Evolutionary conservation across 176 grass and related monocot species (phyloP), one percentile per base, ranked within the genome.

Genomic region (Bromus sterilis): DNA sequence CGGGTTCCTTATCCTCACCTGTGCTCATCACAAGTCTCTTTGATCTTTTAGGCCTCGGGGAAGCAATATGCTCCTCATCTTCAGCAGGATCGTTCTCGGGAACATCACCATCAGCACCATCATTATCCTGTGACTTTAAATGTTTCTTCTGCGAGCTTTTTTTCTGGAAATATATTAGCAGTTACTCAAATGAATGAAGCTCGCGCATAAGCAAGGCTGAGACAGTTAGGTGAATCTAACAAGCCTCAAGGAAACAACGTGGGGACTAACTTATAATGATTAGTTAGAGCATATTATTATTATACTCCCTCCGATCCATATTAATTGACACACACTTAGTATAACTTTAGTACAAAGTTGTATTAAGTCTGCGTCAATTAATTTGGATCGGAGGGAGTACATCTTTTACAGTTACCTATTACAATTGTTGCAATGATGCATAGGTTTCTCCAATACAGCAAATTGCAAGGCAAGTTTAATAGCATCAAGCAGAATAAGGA

Each of bases 1-100:
- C 34, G 5, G 23, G 20, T 20, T 79, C 88, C 18, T 74, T 86
- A 25, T 95, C 91, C 41, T 92, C 93, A 44, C 74, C 61, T 13
- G 60, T 55, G 20, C 75, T 90, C 77, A 87, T 96, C 37, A 79
- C 80, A 39, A 88, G 67, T 68, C 88, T 91, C 79, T 88, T 99
- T 25, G 83, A 79, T 85, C 93, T 90, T 92, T 99, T 99, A 82
- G 89, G 91, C 78, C 85, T 93, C 10, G 65, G 56, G 58, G 89
- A 80, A 1, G 49, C 46, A 28, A 37, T 70, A 36, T 84, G 81
- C 66, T 90, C 85, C 73, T 80, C 87, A 62, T 96, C 89, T 34
- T 91, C 76, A 28, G 18, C 37, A 33, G 82, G 78, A 59, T 9
- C 80, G 85, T 65, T 69, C 64, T 51, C 81, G 3, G 80, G 51